phyloP scores from a whole-genome alignment of 495 filamentous ascomycete species.

The Hypoxylon crocopeplum region DNA sequence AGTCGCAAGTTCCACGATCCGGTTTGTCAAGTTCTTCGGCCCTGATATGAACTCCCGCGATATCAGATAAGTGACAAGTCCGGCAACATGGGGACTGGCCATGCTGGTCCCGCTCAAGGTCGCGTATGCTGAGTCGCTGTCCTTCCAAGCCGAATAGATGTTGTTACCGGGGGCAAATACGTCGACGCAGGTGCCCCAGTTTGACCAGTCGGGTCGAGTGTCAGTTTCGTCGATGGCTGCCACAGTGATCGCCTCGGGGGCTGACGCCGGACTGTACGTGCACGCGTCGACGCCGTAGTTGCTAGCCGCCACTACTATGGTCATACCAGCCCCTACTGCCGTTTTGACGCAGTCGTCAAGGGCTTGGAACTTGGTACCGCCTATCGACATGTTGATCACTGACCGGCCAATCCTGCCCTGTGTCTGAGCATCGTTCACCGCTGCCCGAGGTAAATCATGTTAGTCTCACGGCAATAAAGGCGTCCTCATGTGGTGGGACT shows the following conservation, averaged over 20 bases:
- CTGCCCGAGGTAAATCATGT: slow-evolving; percentile 10
- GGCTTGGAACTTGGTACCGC: slow-evolving; percentile 49
- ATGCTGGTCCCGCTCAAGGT: slow-evolving; percentile 51
- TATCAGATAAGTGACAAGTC: slow-evolving; percentile 50
- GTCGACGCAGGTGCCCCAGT: slow-evolving; percentile 56
- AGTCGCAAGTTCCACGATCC: slow-evolving; percentile 16
- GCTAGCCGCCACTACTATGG: slow-evolving; percentile 52
- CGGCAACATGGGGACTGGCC: slow-evolving; percentile 53
- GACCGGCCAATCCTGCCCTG: slow-evolving; percentile 38
- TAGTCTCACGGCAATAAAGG: not conserved
- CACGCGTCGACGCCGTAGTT: slow-evolving; percentile 45
- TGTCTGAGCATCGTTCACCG: slow-evolving; percentile 42
- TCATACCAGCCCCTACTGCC: slow-evolving; percentile 48
- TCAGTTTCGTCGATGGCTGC: slow-evolving; percentile 48
- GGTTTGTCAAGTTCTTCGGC: slow-evolving; percentile 2
- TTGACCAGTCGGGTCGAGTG: slow-evolving; percentile 49
- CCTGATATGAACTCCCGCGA: slow-evolving; percentile 29
- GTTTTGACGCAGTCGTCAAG: slow-evolving; percentile 45
- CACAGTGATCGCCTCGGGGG: slow-evolving; percentile 56
- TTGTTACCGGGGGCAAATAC: slow-evolving; percentile 28
- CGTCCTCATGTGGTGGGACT: not conserved
- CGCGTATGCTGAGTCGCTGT: slow-evolving; percentile 44
- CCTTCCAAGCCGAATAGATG: slow-evolving; percentile 49
- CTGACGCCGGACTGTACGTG: slow-evolving; percentile 53
- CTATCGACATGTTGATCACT: slow-evolving; percentile 54